Percentiles rank a stretch among this genome's conserved stretches.
phyloP scores from a whole-genome alignment of 176 grass and related monocot genomes.

The Phoenix roebelenii region DNA sequence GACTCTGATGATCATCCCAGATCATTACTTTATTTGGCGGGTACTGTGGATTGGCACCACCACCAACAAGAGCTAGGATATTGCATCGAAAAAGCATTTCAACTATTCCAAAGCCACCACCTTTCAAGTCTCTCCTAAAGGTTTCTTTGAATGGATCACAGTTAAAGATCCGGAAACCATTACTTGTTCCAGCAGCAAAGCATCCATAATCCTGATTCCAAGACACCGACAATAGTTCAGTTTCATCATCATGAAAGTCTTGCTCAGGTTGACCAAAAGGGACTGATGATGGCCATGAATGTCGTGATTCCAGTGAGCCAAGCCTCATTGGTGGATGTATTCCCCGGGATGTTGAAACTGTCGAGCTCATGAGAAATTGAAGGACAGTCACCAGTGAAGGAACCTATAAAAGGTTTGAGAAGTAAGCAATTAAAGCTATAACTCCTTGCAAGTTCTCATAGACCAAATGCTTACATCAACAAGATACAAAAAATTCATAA shows the following conservation, averaged over 20 bases:
- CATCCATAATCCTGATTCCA: slow-evolving; percentile 91
- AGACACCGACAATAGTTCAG: slow-evolving; percentile 53
- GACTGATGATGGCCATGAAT: slow-evolving; percentile 25
- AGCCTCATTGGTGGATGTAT: slow-evolving; percentile 25
- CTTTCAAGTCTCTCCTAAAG: slow-evolving; percentile 80
- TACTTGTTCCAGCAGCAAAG: slow-evolving; percentile 72
- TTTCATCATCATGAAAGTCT: slow-evolving; percentile 28
- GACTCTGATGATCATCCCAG: slow-evolving; percentile 88
- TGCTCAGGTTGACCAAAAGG: slow-evolving; percentile 27
- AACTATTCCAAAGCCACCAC: slow-evolving; percentile 72
- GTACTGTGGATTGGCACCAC: slow-evolving; percentile 56
- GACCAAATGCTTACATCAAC: too few species aligned
- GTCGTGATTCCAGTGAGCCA: slow-evolving; percentile 31
- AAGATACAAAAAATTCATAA: too few species aligned
- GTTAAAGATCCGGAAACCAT: slow-evolving; percentile 79
- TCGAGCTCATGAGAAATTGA: slow-evolving; percentile 42
- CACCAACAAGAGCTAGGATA: slow-evolving; percentile 83
- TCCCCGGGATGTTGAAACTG: slow-evolving; percentile 37
- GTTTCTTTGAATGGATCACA: slow-evolving; percentile 80
- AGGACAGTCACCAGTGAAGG: background rate
- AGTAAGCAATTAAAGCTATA: too few species aligned
- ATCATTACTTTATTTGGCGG: slow-evolving; percentile 86
- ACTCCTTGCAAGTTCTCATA: too few species aligned
- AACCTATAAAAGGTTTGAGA: background rate
- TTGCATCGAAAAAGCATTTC: slow-evolving; percentile 92